These are phyloP conservation scores for Hymenoscyphus scutula DNA, from an alignment of 2,329 filamentous ascomycete genomes.

Conservation along the genomic window DNA sequence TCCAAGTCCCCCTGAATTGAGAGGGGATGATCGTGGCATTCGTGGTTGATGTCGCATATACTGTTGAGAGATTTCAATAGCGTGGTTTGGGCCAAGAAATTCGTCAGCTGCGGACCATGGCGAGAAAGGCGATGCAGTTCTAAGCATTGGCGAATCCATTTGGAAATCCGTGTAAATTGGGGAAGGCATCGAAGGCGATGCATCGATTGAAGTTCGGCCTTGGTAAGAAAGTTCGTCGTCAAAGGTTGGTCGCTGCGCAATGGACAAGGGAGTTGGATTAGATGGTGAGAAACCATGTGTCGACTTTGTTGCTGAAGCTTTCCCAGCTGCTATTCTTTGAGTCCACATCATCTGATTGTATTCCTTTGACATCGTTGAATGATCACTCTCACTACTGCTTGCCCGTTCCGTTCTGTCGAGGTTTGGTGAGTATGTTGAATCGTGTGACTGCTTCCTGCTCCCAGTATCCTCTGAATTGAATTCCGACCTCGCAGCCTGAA, in stretches of 20 bases:
- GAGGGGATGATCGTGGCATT: constrained; percentile 20
- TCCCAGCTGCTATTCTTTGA: constrained; percentile 21
- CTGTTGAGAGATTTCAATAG: constrained; percentile 27
- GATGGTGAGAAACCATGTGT: not conserved
- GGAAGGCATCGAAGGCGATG: constrained; percentile 25
- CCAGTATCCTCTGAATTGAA: constrained; percentile 23
- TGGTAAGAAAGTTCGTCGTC: constrained; percentile 21
- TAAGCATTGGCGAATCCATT: constrained; percentile 29
- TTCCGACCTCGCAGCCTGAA: constrained; percentile 39
- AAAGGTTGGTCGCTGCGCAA: constrained; percentile 13
- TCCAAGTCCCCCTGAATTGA: constrained; percentile 12
- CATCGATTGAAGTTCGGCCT: constrained; percentile 22
- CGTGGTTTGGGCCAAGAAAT: constrained; percentile 25
- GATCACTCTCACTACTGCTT: constrained; percentile 32
- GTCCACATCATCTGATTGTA: constrained; percentile 27
- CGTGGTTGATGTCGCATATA: constrained; percentile 25
- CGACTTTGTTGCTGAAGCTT: constrained; percentile 2
- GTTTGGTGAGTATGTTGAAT: constrained; percentile 26
- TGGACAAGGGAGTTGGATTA: constrained; percentile 17
- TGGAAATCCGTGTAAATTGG: constrained; percentile 30
- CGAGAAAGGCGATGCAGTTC: constrained; percentile 27
- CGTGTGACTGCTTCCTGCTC: constrained; percentile 23
- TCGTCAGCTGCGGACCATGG: constrained; percentile 30
- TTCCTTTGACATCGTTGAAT: constrained; percentile 28
- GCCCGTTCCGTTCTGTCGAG: constrained; percentile 28